Conservation (phyloP, 2,329 filamentous ascomycete species). For the Fusarium sublunatum region DNA sequence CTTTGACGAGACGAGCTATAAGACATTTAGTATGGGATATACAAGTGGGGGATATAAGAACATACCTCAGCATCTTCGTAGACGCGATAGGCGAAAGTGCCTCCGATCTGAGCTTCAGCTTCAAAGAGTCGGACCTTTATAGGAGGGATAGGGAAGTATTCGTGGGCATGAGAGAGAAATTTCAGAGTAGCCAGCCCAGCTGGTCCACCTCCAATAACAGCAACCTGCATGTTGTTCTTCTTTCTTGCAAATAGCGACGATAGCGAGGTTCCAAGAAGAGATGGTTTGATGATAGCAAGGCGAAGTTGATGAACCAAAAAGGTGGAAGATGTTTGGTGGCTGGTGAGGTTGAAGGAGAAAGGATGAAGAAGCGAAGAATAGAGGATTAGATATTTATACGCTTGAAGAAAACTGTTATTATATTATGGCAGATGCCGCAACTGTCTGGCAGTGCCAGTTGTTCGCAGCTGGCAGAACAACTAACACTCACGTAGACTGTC, state of each 20-base stretch:
- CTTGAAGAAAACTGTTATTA: too few relatives aligned
- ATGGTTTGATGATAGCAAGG: not conserved
- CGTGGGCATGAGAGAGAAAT: slow-evolving; percentile 53
- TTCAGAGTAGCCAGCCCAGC: slow-evolving; percentile 57
- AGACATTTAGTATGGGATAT: not conserved
- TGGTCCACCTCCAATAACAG: slow-evolving; percentile 58
- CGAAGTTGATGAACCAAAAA: not conserved
- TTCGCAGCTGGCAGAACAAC: not conserved
- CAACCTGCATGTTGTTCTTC: slow-evolving; percentile 50
- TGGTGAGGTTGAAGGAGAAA: not conserved
- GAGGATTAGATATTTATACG: too few relatives aligned
- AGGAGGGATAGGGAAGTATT: slow-evolving; percentile 52
- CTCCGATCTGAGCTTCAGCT: slow-evolving; percentile 56
- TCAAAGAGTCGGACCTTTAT: slow-evolving; percentile 60
- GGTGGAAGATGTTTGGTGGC: not conserved
- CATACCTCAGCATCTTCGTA: slow-evolving; percentile 61
- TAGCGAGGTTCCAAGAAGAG: not conserved
- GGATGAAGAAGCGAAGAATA: too few relatives aligned
- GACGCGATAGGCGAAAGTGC: slow-evolving; percentile 59
- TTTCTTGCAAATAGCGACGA: not conserved
- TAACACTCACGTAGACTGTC: not conserved
- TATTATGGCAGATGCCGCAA: too few relatives aligned
- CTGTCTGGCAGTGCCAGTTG: not conserved
- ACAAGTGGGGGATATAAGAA: accelerated
- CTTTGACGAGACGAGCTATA: slow-evolving; percentile 60